Base-by-base conservation (phyloP, 257 asterid species). In the Anisodus tanguticus region DNA sequence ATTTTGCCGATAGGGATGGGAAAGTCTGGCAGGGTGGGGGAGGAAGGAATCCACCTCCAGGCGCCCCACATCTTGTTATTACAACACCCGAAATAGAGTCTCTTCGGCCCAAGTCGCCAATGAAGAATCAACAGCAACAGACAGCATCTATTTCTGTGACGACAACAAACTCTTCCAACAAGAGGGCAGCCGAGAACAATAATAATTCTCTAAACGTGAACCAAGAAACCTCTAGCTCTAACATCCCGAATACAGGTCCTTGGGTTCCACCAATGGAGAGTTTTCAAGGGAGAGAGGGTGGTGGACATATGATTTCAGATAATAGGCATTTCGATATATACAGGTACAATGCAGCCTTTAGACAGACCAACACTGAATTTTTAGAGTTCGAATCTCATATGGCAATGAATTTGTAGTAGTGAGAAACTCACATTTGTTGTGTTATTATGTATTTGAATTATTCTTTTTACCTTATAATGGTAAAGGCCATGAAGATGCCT, bases 1-100 rank as follows among this genome's bases (percentile, higher is more conserved):
- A 85, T 84, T 97, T 97, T 64, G 88, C 90, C 0, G 98, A 95
- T 16, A 93, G 93, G 88, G 99, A 97, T 51, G 99, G 99, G 31
- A 95, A 97, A 87, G 95, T 93, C 31, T 97, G 99, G 99, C 81
- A 89, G 17, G 98, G 99, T 71, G 98, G 97, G 35, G 97, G 97
- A 84, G 99, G 99, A 74, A 90, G 98, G 86, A 97, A 97, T 87
- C 99, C 98, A 83, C 99, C 99, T 53, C 97, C 98, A 0, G 99
- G 95, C 85, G 97, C 98, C 6, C 96, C 98, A 31, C 99, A 95
- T 84, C 99, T 95, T 10, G 98, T 95, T 81, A 86, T 85, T 81
- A 97, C 99, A 45, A 97, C 99, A 35, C 98, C 97, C 0, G 98
- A 97, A 77, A 97, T 97, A 12, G 99, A 97, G 84, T 76, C 96